Percentiles rank a stretch among this genome's conserved stretches.
phyloP scores from a whole-genome alignment of 176 grass and related monocot species.

The Aegilops bicornis region DNA sequence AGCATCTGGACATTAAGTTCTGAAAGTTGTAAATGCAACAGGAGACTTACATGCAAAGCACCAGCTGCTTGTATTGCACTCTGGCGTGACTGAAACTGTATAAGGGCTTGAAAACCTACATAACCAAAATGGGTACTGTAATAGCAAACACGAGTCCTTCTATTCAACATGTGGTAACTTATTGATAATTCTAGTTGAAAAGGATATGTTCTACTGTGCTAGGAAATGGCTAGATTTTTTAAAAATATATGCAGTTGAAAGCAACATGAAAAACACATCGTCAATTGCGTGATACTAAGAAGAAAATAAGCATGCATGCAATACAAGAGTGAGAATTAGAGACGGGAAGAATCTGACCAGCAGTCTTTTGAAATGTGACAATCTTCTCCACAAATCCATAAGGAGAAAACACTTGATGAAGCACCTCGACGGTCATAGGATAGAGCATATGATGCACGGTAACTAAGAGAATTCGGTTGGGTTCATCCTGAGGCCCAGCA shows the following conservation, averaged over 20 bases:
- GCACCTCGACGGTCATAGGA: conserved; percentile 98
- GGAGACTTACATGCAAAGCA: conserved; percentile 70
- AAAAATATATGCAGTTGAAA: conserved; percentile 5
- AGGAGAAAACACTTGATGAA: conserved; percentile 97
- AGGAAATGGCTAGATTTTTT: neutral
- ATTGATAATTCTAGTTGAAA: neutral
- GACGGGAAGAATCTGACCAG: conserved; percentile 71
- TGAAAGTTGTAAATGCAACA: conserved; percentile 8
- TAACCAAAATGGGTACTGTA: neutral
- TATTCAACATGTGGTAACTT: neutral
- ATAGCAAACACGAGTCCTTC: conserved; percentile 8
- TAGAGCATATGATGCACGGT: conserved; percentile 99
- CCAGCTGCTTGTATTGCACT: conserved; percentile 77
- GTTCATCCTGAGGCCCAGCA: conserved; percentile 85
- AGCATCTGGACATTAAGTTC: conserved; percentile 13
- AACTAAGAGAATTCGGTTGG: conserved; percentile 99
- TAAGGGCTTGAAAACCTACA: conserved; percentile 98
- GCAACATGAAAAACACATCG: conserved; percentile 6
- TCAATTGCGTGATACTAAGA: conserved; percentile 15
- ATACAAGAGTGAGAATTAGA: conserved; percentile 37
- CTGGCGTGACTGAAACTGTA: conserved; percentile 78
- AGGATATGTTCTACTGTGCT: neutral
- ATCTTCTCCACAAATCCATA: conserved; percentile 99
- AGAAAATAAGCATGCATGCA: conserved; percentile 16
- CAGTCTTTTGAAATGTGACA: conserved; percentile 99